Base-by-base conservation (phyloP, 345 rosid genomes). In the Pistacia integerrima region DNA sequence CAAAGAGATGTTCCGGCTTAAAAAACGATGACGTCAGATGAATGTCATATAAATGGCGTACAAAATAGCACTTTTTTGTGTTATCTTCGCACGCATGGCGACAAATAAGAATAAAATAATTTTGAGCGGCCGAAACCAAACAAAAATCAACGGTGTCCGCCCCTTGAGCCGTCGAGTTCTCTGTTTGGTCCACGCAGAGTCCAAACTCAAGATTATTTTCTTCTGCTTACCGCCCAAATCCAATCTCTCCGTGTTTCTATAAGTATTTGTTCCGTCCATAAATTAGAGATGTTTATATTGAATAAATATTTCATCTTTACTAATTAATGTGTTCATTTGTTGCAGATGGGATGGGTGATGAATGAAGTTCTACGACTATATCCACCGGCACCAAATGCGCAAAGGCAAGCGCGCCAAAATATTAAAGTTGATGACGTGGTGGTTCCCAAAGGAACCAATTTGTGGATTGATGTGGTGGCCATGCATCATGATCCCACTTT, bases 281-380 rank as follows among this genome's bases (percentile, higher is more conserved):
- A 25, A 25, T 25, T 25, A 25, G 25, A 25, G 25, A 25, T 25
- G 25, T 25, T 25, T 25, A 25, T 25, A 25, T 25, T 25, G 25
- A 25, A 25, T 25, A 25, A 25, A 25, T 25, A 25, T 36, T 36
- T 3, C 10, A 4, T 11, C 13, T 11, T 51, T 13, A 16, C 3
- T 11, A 51, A 51, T 16, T 11, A 14, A 28, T 28, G 22, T 12
- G 2, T 0, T 44, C 1, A 9, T 25, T 64, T 70, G 22, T 36
- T 82, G 85, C 93, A 94, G 98, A 90, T 91, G 97, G 92, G 88
- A 44, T 89, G 93, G 93, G 97, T 91, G 75, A 91, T 91, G 97
- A 90, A 87, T 52, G 98, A 94, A 70, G 93, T 90, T 10, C 62
- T 93, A 46, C 84, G 98, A 30, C 83, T 94, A 4, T 94, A 93